Base-by-base conservation (phyloP, 805 yeast species). In the Lipomyces mesembrius region DNA sequence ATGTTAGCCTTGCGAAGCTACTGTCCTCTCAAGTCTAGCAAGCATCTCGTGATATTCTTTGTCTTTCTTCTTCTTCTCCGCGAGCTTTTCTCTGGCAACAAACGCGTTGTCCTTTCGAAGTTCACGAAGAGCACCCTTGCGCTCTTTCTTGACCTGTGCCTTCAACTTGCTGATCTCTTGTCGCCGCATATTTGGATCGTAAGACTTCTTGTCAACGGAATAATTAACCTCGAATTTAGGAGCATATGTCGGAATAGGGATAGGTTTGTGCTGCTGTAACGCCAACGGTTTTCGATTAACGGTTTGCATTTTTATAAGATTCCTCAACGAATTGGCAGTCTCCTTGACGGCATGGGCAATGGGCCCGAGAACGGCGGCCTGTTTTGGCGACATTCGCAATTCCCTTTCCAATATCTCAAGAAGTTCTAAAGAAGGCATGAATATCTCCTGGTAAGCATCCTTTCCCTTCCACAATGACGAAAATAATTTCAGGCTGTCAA, bases 161-260 rank as follows among this genome's bases (percentile, higher is more conserved):
- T 85, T 86, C 82, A 94, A 85, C 83, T 95, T 95, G 77, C 83
- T 84, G 73, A 91, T 79, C 78, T 95, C 98, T 72, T 88, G 91
- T 78, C 95, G 84, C 67, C 89, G 87, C 72, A 87, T 83, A 77
- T 93, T 90, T 61, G 89, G 85, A 77, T 94, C 97, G 77, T 92
- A 90, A 8, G 96, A 90, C 80, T 91, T 93, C 85, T 88, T 91
- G 76, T 92, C 97, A 64, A 97, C 97, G 80, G 93, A 94, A 85
- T 88, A 95, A 82, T 92, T 92, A 75, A 92, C 98, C 79, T 94
- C 98, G 77, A 89, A 95, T 79, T 90, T 88, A 71, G 99, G 99
- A 49, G 92, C 89, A 74, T 84, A 85, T 1, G 97, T 85, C 53
- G 92, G 88, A 75, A 95, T 90, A 2, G 97, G 90, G 64, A 95